phyloP scores from a whole-genome alignment of 495 filamentous ascomycete species.

The Cercophora scortea region DNA sequence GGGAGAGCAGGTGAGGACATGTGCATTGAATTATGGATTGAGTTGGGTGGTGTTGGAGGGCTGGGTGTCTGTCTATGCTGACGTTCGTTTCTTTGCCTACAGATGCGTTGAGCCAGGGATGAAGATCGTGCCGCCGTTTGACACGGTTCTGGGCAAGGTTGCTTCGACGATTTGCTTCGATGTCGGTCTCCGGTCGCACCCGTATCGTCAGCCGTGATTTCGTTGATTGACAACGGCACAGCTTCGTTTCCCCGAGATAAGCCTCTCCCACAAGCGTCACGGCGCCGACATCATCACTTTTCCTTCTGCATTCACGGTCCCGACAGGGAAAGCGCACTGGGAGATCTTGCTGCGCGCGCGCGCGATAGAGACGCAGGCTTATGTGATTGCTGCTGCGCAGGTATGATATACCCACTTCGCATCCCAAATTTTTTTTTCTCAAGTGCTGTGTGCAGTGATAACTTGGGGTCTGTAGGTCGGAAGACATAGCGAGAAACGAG shows the following conservation, averaged over 20 bases:
- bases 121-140: constrained; percentile 51
- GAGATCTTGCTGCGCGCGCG: constrained; percentile 65
- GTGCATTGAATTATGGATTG: too few species aligned
- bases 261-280: constrained; percentile 45
- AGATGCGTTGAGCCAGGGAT: constrained; percentile 23
- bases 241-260: constrained; percentile 70
- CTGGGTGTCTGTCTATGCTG: too few species aligned
- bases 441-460: too few species aligned
- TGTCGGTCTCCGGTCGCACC: constrained; percentile 27
- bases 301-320: constrained; percentile 85
- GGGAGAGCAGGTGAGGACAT: constrained; percentile 17
- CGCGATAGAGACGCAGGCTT: constrained; percentile 85
- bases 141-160: constrained; percentile 63
- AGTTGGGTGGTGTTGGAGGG: too few species aligned
- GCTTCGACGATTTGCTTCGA: constrained; percentile 87
- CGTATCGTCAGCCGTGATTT: too few species aligned
- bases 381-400: constrained; percentile 84
- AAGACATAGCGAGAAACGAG: constrained; percentile 65
- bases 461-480: constrained; percentile 1
- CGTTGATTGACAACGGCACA: neutral
- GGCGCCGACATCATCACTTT: constrained; percentile 72
- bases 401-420: too few species aligned
- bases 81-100: neutral
- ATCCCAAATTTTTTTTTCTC: too few species aligned
- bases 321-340: constrained; percentile 85